A percentile compares a stretch with the other conserved stretches of the same genome.
Evolutionary conservation across 129 eudicot species (phyloP).

Genomic region (Ambrosia trifida): DNA sequence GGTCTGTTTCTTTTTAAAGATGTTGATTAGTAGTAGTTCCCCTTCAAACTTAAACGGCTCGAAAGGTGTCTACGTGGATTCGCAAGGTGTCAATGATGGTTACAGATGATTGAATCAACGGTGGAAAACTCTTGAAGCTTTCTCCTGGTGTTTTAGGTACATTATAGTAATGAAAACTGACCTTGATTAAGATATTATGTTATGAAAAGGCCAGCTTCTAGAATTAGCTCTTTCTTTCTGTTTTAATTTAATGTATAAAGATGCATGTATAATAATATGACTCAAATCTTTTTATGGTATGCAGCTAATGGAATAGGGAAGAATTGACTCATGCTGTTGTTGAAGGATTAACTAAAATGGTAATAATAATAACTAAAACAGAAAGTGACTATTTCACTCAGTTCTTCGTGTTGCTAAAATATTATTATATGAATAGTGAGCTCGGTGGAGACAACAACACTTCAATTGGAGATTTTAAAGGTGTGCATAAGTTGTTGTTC

Average conservation of each 20-base stretch:
- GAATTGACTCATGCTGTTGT: neutral
- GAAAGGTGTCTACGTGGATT: constrained; percentile 36
- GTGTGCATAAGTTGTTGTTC: too few relatives aligned
- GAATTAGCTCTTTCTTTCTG: constrained; percentile 25
- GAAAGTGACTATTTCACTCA: neutral
- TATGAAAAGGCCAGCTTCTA: constrained; percentile 30
- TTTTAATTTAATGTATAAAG: constrained; percentile 17
- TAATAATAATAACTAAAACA: neutral
- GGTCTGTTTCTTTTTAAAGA: constrained; percentile 40
- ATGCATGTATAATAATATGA: neutral
- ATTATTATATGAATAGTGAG: too few relatives aligned
- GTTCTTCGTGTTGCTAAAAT: neutral
- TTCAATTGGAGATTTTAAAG: too few relatives aligned
- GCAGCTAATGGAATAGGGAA: constrained; percentile 2
- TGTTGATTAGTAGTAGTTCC: constrained; percentile 29
- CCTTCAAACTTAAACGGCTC: constrained; percentile 29
- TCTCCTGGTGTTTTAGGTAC: constrained; percentile 27
- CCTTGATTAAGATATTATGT: constrained; percentile 6
- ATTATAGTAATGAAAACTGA: constrained; percentile 1
- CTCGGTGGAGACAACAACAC: too few relatives aligned
- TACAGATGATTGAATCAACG: constrained; percentile 23
- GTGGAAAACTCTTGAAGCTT: constrained; percentile 19
- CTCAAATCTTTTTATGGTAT: neutral
- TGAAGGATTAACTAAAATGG: constrained; percentile 2
- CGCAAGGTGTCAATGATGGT: constrained; percentile 21